Base-by-base conservation (phyloP, 495 filamentous ascomycete genomes). In the Durotheca rogersii region DNA sequence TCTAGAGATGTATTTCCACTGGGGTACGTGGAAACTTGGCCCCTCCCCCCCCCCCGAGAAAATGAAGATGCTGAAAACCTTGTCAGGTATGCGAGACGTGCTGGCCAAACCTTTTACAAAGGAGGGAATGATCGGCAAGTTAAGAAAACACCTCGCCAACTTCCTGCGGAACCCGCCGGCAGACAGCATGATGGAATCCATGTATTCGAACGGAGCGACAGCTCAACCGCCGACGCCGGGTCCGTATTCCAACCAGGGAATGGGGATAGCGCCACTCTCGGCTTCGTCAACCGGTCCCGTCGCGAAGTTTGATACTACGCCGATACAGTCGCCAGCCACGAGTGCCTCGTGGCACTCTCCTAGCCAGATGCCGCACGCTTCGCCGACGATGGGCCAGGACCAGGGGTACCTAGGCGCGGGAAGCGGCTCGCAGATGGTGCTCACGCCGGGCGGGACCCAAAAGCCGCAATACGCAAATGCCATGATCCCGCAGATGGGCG, bases 71-170 rank as follows among this genome's bases (percentile, higher is more conserved):
- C 63, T 68, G 51, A 66, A 41, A 21, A 31, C 51, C 27, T 33
- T 44, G 48, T 7, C 55, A 96, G 93, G 93, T n/a, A 98, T 98
- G 93, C 93, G 96, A 63, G 93, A 96, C 62, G 91, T 98, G 7
- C 76, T 98, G 38, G 92, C 93, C 0, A 98, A 98, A 59, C 93
- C 93, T 0, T 98, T 98, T 66, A 98, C 92, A 2, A 90, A 90
- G 64, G 92, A 96, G 65, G 92, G 91, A 41, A 86, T 98, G 64
- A 76, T 95, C 34, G 82, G 85, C 47, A 89, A 95, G 72, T 78
- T 98, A 10, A 89, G 92, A 66, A 94, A 90, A 60, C 89, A 95
- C 58, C 77, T 98, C 41, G 78, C 79, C 6, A 87, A 89, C 66
- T 77, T 96, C 62, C 58, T 81, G 53, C 76, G 75, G 49, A 77